These are phyloP conservation scores for Globisporangium uncinulatum DNA, from an alignment of 352 stramenopile species.

Conservation along the genomic window DNA sequence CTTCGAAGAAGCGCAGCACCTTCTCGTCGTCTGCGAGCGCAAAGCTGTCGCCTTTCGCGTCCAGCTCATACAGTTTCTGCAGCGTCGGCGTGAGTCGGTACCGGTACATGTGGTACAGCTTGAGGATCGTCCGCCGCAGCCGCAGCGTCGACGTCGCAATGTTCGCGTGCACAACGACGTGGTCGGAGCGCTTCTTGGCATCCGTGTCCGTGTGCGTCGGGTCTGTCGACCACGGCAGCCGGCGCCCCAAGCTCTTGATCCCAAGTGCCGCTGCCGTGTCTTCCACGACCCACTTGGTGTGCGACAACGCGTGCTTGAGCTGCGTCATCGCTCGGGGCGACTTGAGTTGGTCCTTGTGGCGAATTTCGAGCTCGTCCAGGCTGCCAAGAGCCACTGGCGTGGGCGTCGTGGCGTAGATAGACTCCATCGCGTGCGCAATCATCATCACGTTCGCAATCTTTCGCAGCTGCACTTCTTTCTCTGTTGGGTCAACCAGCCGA, in stretches of 20 bases:
- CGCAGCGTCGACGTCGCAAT: conserved; percentile 41
- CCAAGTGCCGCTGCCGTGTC: conserved; percentile 45
- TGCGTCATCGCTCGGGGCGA: conserved; percentile 22
- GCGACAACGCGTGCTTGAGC: conserved; percentile 27
- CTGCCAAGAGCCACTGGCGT: not conserved
- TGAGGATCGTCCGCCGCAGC: conserved; percentile 48
- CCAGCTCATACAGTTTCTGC: conserved; percentile 40
- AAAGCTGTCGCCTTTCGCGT: conserved; percentile 30
- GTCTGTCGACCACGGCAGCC: conserved; percentile 46
- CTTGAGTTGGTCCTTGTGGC: conserved; percentile 4
- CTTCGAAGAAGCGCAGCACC: conserved; percentile 50
- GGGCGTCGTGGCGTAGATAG: conserved; percentile 19
- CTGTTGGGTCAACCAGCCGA: conserved; percentile 22
- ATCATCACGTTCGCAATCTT: conserved; percentile 42
- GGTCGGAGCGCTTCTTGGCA: conserved; percentile 3
- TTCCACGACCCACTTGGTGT: conserved; percentile 48
- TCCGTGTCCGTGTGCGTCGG: conserved; percentile 10
- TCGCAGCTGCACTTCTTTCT: conserved; percentile 48
- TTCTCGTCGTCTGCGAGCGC: conserved; percentile 32
- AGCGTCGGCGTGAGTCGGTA: conserved; percentile 47
- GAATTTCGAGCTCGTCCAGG: conserved; percentile 1
- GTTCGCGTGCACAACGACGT: conserved; percentile 43
- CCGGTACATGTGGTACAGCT: conserved; percentile 49
- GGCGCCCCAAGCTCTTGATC: conserved; percentile 22
- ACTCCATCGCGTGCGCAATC: conserved; percentile 34